Evolutionary conservation across 805 yeast genomes (phyloP), one percentile per base, ranked within the genome.

Genomic region (Alloascoidea hylecoeti): DNA sequence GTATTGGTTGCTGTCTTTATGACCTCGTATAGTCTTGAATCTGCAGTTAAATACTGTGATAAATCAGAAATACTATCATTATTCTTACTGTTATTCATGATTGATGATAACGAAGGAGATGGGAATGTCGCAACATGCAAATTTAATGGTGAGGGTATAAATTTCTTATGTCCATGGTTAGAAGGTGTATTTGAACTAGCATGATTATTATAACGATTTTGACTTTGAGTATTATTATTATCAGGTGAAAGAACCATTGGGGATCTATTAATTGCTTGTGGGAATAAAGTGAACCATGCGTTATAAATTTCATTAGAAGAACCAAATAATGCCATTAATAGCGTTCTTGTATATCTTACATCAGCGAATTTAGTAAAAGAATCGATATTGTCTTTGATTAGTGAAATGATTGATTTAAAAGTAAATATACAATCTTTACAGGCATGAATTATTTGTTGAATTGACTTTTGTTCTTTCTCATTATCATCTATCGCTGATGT

Each of bases 271-370:
- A n/a, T n/a, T n/a, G n/a, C n/a, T n/a, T 45, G 41, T 1, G 64
- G 61, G 3, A 50, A 49, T 16, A 73, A 43, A 0, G 67, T 49
- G 37, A 57, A 61, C 64, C 76, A 77, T 0, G 86, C 81, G 51
- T 81, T 81, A 46, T 64, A 66, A 37, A 81, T 58, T 52, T 81
- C 92, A 39, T 69, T 67, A 43, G 79, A 69, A 0, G 82, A 68
- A 23, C 82, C 78, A 48, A 68, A 68, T 5, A 76, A 47, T 4
- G 77, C 67, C 52, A 78, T 57, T 42, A 75, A 67, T 35, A 79
- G 63, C 66, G 77, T 67, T 43, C 89, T 59, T 6, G 78, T 63
- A 48, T 75, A 77, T 43, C 79, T 70, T 13, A 76, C 62, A 50
- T 80, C 88, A 33, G 72, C 68, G 34, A 65, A 68, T 30, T 62